These are phyloP conservation scores for Fusarium albidum DNA, from an alignment of 2,329 filamentous ascomycete species.

Conservation along the genomic window DNA sequence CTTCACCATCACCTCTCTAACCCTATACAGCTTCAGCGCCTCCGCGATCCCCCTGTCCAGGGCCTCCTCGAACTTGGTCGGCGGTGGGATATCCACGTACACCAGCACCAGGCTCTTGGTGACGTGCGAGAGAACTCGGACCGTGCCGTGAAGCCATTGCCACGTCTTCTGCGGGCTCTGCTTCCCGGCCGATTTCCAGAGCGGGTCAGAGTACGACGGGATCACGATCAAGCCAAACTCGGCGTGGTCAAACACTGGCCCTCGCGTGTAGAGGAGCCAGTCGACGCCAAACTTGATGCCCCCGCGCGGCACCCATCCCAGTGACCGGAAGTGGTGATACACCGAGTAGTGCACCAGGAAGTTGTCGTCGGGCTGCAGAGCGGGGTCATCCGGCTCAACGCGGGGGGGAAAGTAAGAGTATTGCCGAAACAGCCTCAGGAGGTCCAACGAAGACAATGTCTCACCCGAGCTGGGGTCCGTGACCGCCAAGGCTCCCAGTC, in stretches of 20 bases:
- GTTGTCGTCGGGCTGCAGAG: constrained; percentile 76
- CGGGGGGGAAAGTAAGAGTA: constrained; percentile 74
- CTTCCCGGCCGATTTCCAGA: constrained; percentile 72
- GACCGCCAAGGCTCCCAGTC: constrained; percentile 76
- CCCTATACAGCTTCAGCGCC: constrained; percentile 73
- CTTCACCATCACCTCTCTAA: constrained; percentile 82
- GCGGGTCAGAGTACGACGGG: constrained; percentile 78
- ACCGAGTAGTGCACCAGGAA: constrained; percentile 89
- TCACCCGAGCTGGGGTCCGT: constrained; percentile 55
- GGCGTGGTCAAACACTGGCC: constrained; percentile 93
- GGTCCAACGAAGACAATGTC: constrained; percentile 60
- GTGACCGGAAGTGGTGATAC: constrained; percentile 94
- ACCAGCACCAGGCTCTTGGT: constrained; percentile 88
- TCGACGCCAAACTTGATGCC: constrained; percentile 96
- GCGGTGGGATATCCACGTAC: constrained; percentile 89
- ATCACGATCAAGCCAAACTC: constrained; percentile 89
- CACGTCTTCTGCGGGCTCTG: constrained; percentile 64
- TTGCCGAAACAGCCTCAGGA: constrained; percentile 73
- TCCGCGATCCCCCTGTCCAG: constrained; percentile 65
- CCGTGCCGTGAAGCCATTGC: constrained; percentile 89
- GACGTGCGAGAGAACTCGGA: constrained; percentile 88
- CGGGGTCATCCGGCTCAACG: constrained; percentile 42
- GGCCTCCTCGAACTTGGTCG: constrained; percentile 56
- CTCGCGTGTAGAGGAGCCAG: constrained; percentile 92
- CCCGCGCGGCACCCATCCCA: constrained; percentile 92